A percentile compares a stretch with the other conserved stretches of the same genome.
phyloP scores from a whole-genome alignment of 768 basidiomycete genomes.

The Leccinum longicurvipes region DNA sequence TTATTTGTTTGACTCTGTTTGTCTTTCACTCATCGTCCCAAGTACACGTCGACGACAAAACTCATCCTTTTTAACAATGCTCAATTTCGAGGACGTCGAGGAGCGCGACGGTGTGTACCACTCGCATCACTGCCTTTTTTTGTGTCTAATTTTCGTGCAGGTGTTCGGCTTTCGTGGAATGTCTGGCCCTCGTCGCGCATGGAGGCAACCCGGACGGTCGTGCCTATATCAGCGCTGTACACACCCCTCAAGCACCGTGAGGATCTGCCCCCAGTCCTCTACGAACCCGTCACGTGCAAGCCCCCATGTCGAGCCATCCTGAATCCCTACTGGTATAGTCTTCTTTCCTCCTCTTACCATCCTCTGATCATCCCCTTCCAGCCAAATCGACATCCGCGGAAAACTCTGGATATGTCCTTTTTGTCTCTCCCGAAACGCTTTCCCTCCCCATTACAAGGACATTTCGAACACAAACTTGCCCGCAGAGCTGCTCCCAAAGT shows the following conservation, averaged over 20 bases:
- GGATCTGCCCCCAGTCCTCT: conserved; percentile 92
- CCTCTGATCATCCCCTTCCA: conserved; percentile 32
- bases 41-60: conserved; percentile 31
- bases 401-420: conserved; percentile 99
- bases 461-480: conserved; percentile 96
- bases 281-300: conserved; percentile 99
- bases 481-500: conserved; percentile 93
- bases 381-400: conserved; percentile 97
- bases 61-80: conserved; percentile 48
- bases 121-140: background rate
- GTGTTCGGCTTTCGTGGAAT: conserved; percentile 96
- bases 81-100: conserved; percentile 95
- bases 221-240: conserved; percentile 97
- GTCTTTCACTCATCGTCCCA: conserved; percentile 3
- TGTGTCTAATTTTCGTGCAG: conserved; percentile 37
- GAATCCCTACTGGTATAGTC: conserved; percentile 89
- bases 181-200: conserved; percentile 98
- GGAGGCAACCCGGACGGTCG: conserved; percentile 96
- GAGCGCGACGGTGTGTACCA: conserved; percentile 80
- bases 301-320: conserved; percentile 95
- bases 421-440: conserved; percentile 93
- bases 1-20: conserved; percentile 21
- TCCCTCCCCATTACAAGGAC: conserved; percentile 98
- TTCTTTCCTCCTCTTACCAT: background rate
- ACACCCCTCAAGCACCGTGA: conserved; percentile 92